Conservation (phyloP, 306 rosid genomes). For the Lablab purpureus region DNA sequence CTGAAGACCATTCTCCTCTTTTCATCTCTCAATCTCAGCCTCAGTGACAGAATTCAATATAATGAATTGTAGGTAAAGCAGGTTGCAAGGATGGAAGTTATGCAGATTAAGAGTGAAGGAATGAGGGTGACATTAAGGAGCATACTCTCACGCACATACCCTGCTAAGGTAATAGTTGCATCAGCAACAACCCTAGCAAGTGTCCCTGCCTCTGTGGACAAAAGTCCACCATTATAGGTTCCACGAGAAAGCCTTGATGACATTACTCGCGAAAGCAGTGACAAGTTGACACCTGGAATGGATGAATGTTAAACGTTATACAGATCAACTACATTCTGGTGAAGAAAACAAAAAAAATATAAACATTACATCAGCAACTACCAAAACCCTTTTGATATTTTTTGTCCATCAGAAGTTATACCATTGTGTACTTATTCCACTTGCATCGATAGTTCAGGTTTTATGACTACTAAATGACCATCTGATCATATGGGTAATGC, state of each 20-base stretch:
- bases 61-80: slow-evolving; percentile 91
- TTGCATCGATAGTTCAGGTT: background rate
- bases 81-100: slow-evolving; percentile 84
- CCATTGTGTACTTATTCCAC: background rate
- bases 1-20: slow-evolving; percentile 16
- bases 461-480: background rate
- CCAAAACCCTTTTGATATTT: background rate
- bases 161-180: slow-evolving; percentile 86
- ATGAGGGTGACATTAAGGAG: slow-evolving; percentile 83
- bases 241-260: slow-evolving; percentile 98
- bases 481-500: background rate
- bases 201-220: slow-evolving; percentile 97
- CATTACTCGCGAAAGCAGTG: slow-evolving; percentile 96
- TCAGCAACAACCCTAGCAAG: slow-evolving; percentile 95
- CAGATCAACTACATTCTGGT: background rate
- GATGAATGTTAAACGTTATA: background rate
- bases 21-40: slow-evolving; percentile 21
- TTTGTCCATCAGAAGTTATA: background rate
- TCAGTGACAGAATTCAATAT: slow-evolving; percentile 52
- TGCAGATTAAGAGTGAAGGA: slow-evolving; percentile 85
- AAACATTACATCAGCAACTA: background rate
- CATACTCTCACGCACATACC: slow-evolving; percentile 72
- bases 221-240: slow-evolving; percentile 88
- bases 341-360: too few species aligned
- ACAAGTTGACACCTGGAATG: slow-evolving; percentile 85